Percentiles rank a stretch among this genome's conserved stretches.
These are phyloP conservation scores for Ascodesmis nigricans DNA, from an alignment of 495 filamentous ascomycete genomes.

Conservation along the genomic window DNA sequence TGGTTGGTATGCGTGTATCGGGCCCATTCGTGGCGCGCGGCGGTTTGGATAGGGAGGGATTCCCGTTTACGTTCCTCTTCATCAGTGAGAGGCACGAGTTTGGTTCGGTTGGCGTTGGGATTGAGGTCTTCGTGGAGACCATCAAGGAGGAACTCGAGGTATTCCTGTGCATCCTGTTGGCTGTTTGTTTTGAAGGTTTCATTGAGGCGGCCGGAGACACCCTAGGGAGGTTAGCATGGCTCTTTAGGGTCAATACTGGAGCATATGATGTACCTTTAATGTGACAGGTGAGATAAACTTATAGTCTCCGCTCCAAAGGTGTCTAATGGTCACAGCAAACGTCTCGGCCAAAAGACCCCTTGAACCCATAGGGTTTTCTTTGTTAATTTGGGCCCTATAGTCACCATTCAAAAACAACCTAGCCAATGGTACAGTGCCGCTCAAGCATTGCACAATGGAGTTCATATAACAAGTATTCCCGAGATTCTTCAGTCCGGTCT, in stretches of 20 bases:
- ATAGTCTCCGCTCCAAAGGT: constrained; percentile 45
- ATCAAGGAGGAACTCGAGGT: constrained; percentile 49
- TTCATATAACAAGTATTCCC: constrained; percentile 84
- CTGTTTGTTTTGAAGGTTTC: constrained; percentile 27
- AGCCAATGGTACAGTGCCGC: constrained; percentile 48
- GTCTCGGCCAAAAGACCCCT: constrained; percentile 60
- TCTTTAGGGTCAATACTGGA: constrained; percentile 7
- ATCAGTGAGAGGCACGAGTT: constrained; percentile 35
- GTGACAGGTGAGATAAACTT: constrained; percentile 33
- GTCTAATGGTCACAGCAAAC: constrained; percentile 50
- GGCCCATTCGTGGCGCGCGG: constrained; percentile 43
- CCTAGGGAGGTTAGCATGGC: constrained; percentile 22
- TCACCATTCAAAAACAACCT: constrained; percentile 41
- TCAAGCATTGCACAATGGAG: constrained; percentile 60
- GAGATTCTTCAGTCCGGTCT: constrained; percentile 59
- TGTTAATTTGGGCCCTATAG: constrained; percentile 28
- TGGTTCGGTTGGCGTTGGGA: constrained; percentile 35
- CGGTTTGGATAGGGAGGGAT: constrained; percentile 34
- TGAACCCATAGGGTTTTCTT: constrained; percentile 41
- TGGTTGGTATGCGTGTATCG: constrained; percentile 46
- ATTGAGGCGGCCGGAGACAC: constrained; percentile 19
- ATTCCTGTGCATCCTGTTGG: constrained; percentile 65
- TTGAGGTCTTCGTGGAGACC: constrained; percentile 59
- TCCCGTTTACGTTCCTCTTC: constrained; percentile 43
- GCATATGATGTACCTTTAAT: constrained; percentile 33